These are phyloP conservation scores for Pseudopyricularia javanii DNA, from an alignment of 2,329 filamentous ascomycete genomes.

Conservation along the genomic window DNA sequence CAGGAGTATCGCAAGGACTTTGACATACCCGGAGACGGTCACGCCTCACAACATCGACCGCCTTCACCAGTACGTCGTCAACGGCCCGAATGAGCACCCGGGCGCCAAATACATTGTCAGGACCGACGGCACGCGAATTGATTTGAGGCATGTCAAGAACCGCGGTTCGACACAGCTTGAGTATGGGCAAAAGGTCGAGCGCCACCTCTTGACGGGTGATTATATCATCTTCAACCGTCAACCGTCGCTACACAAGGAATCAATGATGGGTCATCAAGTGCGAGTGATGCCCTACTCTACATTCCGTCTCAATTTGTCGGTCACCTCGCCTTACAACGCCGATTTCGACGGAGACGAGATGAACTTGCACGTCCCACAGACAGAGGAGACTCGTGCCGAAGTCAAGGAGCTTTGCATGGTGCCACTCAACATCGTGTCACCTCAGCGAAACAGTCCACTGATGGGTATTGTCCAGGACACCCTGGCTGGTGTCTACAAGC, in stretches of 20 bases:
- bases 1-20: constrained; percentile 76
- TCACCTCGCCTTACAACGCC: constrained; percentile 97
- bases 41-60: constrained; percentile 97
- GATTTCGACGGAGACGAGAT: constrained; percentile 99
- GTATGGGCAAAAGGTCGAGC: constrained; percentile 98
- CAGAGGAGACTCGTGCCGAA: constrained; percentile 91
- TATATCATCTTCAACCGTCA: constrained; percentile 99
- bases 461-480: constrained; percentile 99
- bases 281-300: constrained; percentile 98
- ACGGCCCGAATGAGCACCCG: constrained; percentile 88
- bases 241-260: constrained; percentile 97
- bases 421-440: constrained; percentile 96
- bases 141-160: constrained; percentile 84
- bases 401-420: constrained; percentile 92
- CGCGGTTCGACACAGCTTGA: constrained; percentile 77
- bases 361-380: constrained; percentile 98
- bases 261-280: constrained; percentile 99
- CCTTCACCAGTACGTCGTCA: constrained; percentile 77
- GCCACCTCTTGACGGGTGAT: constrained; percentile 90
- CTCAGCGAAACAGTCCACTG: constrained; percentile 87
- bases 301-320: constrained; percentile 92
- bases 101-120: constrained; percentile 95
- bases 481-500: constrained; percentile 91
- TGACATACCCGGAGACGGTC: constrained; percentile 95
- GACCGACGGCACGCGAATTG: constrained; percentile 85